Evolutionary conservation across 108 stramenopile species (phyloP).

Genomic region (Schizochytrium sp.): DNA sequence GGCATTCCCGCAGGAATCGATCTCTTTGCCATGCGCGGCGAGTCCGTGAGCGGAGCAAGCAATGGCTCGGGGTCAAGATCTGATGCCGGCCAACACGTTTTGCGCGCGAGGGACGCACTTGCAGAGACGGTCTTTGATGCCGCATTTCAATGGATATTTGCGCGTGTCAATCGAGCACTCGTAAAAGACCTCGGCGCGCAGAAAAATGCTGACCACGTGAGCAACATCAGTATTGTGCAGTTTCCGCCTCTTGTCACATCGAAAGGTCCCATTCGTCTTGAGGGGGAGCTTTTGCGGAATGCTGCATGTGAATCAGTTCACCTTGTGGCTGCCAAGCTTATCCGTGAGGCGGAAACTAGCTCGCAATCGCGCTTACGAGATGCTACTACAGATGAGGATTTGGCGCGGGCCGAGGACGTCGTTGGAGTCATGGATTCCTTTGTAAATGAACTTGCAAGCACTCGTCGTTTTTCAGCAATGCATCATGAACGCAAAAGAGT

Average conservation of each 20-base stretch:
- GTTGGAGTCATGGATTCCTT: no score
- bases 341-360: not conserved
- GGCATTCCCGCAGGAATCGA: not conserved
- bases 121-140: not conserved
- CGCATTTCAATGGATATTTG: not conserved
- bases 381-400: not conserved
- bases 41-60: not conserved
- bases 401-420: not conserved
- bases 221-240: not conserved
- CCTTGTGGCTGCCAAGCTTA: not conserved
- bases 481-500: not conserved
- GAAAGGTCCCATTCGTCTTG: not conserved
- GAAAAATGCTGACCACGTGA: not conserved
- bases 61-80: not conserved
- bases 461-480: not conserved
- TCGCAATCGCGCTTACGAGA: not conserved
- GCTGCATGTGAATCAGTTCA: not conserved
- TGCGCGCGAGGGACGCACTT: not conserved
- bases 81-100: not conserved
- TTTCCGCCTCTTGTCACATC: not conserved
- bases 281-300: not conserved
- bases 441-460: not conserved
- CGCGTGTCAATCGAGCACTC: not conserved
- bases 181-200: not conserved
- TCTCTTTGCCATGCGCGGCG: not conserved